phyloP scores from a whole-genome alignment of 257 asterid genomes.

The Striga asiatica region DNA sequence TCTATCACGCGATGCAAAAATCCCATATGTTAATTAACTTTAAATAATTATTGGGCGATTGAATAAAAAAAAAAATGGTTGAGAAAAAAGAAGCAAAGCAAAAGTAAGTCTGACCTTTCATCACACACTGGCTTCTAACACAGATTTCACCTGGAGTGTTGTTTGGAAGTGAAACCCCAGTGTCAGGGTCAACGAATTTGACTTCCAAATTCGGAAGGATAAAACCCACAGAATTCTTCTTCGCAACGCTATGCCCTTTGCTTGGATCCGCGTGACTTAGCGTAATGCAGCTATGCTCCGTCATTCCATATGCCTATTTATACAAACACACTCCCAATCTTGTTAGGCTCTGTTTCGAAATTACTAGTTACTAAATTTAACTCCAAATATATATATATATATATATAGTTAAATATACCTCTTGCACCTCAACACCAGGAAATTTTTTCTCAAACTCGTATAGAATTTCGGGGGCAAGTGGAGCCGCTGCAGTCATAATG shows the following conservation, averaged over 20 bases:
- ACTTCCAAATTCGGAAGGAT: slow-evolving; percentile 86
- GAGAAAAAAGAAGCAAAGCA: too few species aligned
- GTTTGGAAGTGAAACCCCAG: slow-evolving; percentile 45
- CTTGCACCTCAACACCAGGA: slow-evolving; percentile 73
- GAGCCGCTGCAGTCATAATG: slow-evolving; percentile 94
- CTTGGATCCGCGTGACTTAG: slow-evolving; percentile 52
- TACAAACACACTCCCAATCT: not conserved
- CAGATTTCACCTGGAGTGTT: slow-evolving; percentile 81
- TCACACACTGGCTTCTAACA: slow-evolving; percentile 86
- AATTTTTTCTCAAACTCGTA: slow-evolving; percentile 63
- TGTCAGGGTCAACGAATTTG: slow-evolving; percentile 70
- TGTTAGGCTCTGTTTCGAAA: not conserved
- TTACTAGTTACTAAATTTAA: too few species aligned
- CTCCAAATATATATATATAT: too few species aligned
- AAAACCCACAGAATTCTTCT: slow-evolving; percentile 83
- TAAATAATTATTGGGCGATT: too few species aligned
- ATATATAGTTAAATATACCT: slow-evolving; percentile 50
- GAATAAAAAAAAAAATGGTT: too few species aligned
- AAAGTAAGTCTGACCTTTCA: slow-evolving; percentile 44
- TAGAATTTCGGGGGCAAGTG: slow-evolving; percentile 80
- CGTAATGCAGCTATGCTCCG: slow-evolving; percentile 93
- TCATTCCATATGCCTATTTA: slow-evolving; percentile 93
- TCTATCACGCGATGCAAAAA: too few species aligned
- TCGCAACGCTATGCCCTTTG: slow-evolving; percentile 45
- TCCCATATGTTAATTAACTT: too few species aligned